Evolutionary conservation across 2,329 filamentous ascomycete genomes (phyloP).

Genomic region (Xylariaceae sp.): DNA sequence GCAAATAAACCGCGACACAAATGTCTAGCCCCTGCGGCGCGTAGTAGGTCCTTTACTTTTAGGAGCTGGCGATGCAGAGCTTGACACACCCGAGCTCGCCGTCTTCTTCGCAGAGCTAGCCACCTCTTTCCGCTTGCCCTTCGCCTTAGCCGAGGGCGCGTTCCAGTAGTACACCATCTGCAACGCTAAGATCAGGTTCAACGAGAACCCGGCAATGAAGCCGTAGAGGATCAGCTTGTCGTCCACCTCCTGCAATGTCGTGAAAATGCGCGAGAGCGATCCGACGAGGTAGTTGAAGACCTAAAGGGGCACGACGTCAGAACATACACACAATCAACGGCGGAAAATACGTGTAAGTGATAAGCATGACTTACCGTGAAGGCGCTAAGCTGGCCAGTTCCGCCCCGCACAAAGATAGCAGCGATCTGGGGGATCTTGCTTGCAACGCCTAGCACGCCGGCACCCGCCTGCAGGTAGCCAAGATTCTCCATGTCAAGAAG

Average conservation of each 20-base stretch:
- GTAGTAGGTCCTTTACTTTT: slow-evolving; percentile 40
- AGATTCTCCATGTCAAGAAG: slow-evolving; percentile 63
- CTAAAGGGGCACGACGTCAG: slow-evolving; percentile 41
- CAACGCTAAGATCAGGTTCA: slow-evolving; percentile 78
- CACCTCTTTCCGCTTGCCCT: slow-evolving; percentile 38
- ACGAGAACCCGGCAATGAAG: slow-evolving; percentile 83
- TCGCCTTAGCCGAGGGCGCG: slow-evolving; percentile 43
- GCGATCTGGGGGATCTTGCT: slow-evolving; percentile 93
- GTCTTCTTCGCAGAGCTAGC: slow-evolving; percentile 21
- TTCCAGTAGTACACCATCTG: slow-evolving; percentile 99
- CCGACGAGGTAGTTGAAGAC: slow-evolving; percentile 97
- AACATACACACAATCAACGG: slow-evolving; percentile 3
- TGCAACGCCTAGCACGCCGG: slow-evolving; percentile 74
- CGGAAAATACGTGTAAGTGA: neutral
- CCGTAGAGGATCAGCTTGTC: slow-evolving; percentile 95
- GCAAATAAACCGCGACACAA: neutral
- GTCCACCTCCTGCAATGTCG: slow-evolving; percentile 93
- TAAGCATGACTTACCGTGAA: slow-evolving; percentile 66
- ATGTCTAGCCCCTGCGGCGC: slow-evolving; percentile 36
- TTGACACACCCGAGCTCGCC: slow-evolving; percentile 26
- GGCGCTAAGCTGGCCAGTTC: slow-evolving; percentile 91
- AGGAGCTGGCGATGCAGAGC: slow-evolving; percentile 29
- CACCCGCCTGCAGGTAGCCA: slow-evolving; percentile 74
- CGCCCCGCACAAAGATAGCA: slow-evolving; percentile 76
- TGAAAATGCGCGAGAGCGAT: slow-evolving; percentile 92